Conservation (phyloP, 2,329 filamentous ascomycete species). For the Hysterium pulicare region DNA sequence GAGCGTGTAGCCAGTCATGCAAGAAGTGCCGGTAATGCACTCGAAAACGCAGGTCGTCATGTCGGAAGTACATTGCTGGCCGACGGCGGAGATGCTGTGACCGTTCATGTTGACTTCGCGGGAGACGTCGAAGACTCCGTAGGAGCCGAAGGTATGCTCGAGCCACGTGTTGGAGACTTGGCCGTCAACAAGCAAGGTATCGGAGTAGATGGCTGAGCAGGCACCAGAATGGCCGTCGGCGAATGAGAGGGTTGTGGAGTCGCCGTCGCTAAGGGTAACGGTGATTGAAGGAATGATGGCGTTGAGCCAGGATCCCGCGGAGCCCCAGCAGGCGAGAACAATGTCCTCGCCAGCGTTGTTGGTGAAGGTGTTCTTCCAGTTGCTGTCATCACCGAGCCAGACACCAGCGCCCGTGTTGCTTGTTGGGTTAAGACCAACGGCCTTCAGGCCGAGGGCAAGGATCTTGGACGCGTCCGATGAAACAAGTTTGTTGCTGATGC, state of each 20-base stretch:
- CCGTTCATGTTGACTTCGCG: constrained; percentile 47
- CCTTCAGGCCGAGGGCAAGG: constrained; percentile 25
- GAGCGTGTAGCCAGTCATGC: constrained; percentile 27
- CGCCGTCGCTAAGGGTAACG: constrained; percentile 37
- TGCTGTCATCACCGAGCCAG: constrained; percentile 35
- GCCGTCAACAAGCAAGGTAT: constrained; percentile 34
- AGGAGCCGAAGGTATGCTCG: constrained; percentile 41
- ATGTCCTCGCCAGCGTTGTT: constrained; percentile 31
- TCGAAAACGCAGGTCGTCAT: constrained; percentile 44
- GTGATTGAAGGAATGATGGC: constrained; percentile 34
- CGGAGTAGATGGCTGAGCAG: constrained; percentile 38
- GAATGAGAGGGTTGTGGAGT: constrained; percentile 38
- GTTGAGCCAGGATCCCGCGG: constrained; percentile 34
- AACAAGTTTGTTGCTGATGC: constrained; percentile 13
- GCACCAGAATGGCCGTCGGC: constrained; percentile 37
- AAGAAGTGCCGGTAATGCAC: constrained; percentile 36
- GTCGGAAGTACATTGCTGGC: constrained; percentile 40
- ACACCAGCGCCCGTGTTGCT: constrained; percentile 26
- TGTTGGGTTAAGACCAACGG: constrained; percentile 28
- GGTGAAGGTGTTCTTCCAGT: constrained; percentile 34
- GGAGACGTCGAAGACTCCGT: constrained; percentile 43
- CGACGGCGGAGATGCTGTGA: constrained; percentile 36
- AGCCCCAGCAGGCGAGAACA: constrained; percentile 37
- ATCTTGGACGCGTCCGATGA: constrained; percentile 1
- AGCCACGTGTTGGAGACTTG: constrained; percentile 45